phyloP scores from a whole-genome alignment of 176 grass and related monocot species.

The Phyllostachys edulis region DNA sequence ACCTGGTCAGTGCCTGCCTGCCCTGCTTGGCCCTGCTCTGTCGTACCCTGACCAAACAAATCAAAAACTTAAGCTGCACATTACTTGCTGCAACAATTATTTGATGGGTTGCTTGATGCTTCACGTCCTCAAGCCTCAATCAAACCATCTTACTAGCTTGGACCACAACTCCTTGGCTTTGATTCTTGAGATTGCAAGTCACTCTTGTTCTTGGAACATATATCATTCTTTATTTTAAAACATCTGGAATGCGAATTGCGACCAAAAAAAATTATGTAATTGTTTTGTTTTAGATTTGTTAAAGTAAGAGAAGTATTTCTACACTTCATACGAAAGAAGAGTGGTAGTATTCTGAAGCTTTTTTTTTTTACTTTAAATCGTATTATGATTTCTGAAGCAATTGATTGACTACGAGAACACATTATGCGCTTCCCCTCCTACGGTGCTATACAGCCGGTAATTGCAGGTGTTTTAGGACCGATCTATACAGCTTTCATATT shows the following conservation, averaged over 20 bases:
- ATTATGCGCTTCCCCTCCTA: too few relatives aligned
- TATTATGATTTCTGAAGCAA: neutral
- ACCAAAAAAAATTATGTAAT: neutral
- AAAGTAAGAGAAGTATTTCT: neutral
- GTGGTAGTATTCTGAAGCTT: neutral
- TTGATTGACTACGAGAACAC: neutral
- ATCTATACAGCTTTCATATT: too few relatives aligned
- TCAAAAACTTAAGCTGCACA: neutral
- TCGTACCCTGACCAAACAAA: neutral
- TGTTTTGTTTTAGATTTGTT: neutral
- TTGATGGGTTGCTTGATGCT: conserved; percentile 4
- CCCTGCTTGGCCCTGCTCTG: neutral
- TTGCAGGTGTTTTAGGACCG: too few relatives aligned
- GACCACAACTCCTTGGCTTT: neutral
- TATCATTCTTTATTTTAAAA: neutral
- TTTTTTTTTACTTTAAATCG: too few relatives aligned
- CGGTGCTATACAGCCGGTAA: too few relatives aligned
- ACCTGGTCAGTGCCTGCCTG: too few relatives aligned
- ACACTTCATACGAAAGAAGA: neutral
- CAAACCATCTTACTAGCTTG: neutral
- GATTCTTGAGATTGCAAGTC: neutral
- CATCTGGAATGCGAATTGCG: neutral
- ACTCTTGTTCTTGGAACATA: neutral
- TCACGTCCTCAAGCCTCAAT: neutral
- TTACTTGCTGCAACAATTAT: conserved; percentile 3